Evolutionary conservation across 768 basidiomycete species (phyloP), one percentile per base, ranked within the genome.

Genomic region (Lyophyllum atratum): DNA sequence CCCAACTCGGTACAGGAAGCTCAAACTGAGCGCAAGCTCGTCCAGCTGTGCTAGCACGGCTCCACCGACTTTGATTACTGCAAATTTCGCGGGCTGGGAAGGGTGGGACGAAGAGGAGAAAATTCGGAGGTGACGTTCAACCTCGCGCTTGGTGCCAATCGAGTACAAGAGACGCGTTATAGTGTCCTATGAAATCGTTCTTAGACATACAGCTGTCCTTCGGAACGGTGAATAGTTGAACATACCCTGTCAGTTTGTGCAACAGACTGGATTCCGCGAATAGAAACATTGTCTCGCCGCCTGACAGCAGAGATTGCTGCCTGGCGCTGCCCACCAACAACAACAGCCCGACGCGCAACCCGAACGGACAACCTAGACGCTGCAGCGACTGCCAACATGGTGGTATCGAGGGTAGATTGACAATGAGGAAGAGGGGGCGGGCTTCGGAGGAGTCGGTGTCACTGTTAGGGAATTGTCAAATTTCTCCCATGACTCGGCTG

Each of bases 31-130:
- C 4, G 95, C 95, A 46, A 99, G 86, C 62, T 98, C 95, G 60
- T 98, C 90, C 51, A 98, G 77, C 58, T 98, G 85, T 66, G 89
- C 90, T 6, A 99, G 81, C 42, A 98, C 95, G 8, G 93, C 96
- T 46, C 97, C 97, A 58, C 97, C 97, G 64, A 99, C 87, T 76
- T 99, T 99, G 81, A 99, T 89, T 58, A 99, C 97, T 37, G 94
- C 95, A 66, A 97, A 97, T 72, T 93, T 96, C 59, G 95, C 95
- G 39, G 93, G 92, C 58, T 93, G 86, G 15, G 92, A 87, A 2
- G 90, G 85, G 66, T 95, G 88, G 7, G 93, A 92, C 21, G 93
- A 89, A n/a, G 92, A 89, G 10, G 94, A 93, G 71, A 99, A 99
- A 68, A 99, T 99, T 48, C 96, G 90, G 28, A 99, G 87, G 78